phyloP scores from a whole-genome alignment of 192 early-diverging fungal genomes.

The Anaeromyces robustus region DNA sequence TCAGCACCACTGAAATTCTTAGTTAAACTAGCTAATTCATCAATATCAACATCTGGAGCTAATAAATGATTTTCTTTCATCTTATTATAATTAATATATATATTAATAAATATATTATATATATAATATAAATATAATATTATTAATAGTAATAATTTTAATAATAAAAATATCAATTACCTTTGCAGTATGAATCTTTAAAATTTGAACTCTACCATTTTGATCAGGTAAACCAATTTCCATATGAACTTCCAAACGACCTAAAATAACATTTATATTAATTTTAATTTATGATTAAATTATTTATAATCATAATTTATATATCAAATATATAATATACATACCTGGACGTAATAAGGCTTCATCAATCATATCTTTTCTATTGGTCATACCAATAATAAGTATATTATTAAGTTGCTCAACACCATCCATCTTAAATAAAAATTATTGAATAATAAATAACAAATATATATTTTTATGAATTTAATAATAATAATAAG shows the following conservation, averaged over 20 bases:
- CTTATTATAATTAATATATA: conserved; percentile 15
- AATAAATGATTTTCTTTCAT: conserved; percentile 68
- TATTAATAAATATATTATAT: too few relatives aligned
- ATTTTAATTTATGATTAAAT: too few relatives aligned
- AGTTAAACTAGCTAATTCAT: conserved; percentile 69
- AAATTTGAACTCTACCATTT: conserved; percentile 75
- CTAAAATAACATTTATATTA: conserved; percentile 7
- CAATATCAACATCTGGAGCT: conserved; percentile 62
- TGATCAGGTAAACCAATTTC: conserved; percentile 92
- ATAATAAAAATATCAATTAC: conserved; percentile 17
- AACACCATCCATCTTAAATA: conserved; percentile 81
- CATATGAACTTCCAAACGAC: conserved; percentile 91
- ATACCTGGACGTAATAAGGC: conserved; percentile 80
- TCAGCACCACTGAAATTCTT: conserved; percentile 98
- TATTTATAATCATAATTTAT: too few relatives aligned
- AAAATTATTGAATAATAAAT: too few relatives aligned
- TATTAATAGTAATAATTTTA: too few relatives aligned
- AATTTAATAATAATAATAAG: too few relatives aligned
- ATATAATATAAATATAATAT: too few relatives aligned
- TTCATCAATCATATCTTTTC: conserved; percentile 96
- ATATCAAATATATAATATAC: too few relatives aligned
- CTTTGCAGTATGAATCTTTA: conserved; percentile 86
- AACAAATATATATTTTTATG: too few relatives aligned
- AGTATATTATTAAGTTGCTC: conserved; percentile 96
- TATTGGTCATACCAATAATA: conserved; percentile 97